Base-by-base conservation (phyloP, 768 basidiomycete species). In the Scleroderma bovista region DNA sequence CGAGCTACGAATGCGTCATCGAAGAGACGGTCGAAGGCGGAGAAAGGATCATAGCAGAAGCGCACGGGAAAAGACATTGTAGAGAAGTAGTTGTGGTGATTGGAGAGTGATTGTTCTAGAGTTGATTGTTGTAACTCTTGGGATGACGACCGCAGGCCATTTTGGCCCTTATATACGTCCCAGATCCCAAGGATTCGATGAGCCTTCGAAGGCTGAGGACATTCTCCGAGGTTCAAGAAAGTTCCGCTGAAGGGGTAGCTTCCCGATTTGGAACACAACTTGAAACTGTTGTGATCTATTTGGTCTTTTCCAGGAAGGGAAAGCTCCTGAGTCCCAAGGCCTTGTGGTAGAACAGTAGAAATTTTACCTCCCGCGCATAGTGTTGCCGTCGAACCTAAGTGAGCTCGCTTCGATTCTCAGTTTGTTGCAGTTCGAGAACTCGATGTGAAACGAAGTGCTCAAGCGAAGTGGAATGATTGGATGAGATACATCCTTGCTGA, bases 11-110 rank as follows among this genome's bases (percentile, higher is more conserved):
- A 57, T 0, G 67, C 65, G 17, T 71, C 69, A 55, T 77, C 71
- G 45, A 74, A 63, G 54, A 77, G 62, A 55, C 74, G 74, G 17
- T 75, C 72, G 43, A 75, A 61, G 46, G 74, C 72, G 54, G 61
- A 61, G 63, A 69, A 61, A n/a, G 72, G 68, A 6, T 75, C 70
- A 59, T 72, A 72, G 61, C 57, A 43, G 41, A 55, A 60, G 32
- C 33, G 60, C 49, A 62, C 50, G 37, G 61, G 3, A 40, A 12
- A 40, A 15, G 66, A 68, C 66, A 66, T 66, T 4, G 9, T 29
- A 29, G 26, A 5, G 26, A 29, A 29, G 26, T 29, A 9, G 26
- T 9, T 29, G 26, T 4, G 9, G 26, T 29, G 26, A 5, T 22
- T 40, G n/a, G n/a, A n/a, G n/a, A n/a, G n/a, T n/a, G n/a, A n/a